A percentile compares a stretch with the other conserved stretches of the same genome.
Conservation (phyloP, 345 rosid species). For the Carallia pectinifolia region DNA sequence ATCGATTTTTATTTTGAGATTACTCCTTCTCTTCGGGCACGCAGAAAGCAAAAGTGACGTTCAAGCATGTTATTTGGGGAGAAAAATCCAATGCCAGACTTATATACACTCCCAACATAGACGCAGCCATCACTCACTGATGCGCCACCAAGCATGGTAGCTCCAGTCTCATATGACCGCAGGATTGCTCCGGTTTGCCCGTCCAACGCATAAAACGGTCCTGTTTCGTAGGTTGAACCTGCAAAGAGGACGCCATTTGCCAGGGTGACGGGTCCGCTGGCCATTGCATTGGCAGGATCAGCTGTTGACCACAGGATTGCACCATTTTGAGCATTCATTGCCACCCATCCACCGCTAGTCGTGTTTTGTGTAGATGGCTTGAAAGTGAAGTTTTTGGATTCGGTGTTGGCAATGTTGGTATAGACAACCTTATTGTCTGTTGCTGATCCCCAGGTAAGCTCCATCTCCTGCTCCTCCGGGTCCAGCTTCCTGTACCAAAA, state of each 20-base stretch:
- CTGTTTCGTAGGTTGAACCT: conserved; percentile 18
- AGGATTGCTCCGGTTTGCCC: conserved; percentile 25
- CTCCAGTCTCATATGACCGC: conserved; percentile 30
- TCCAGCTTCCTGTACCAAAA: too few species aligned
- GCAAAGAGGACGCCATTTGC: conserved; percentile 26
- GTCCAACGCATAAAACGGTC: conserved; percentile 23
- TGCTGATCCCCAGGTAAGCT: too few species aligned
- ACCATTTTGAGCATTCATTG: conserved; percentile 25
- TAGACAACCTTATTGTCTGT: neutral
- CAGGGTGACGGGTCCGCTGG: conserved; percentile 23
- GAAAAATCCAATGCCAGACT: neutral
- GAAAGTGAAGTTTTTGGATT: conserved; percentile 17
- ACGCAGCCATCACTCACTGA: conserved; percentile 31
- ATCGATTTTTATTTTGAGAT: too few species aligned
- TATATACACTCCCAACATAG: conserved; percentile 19
- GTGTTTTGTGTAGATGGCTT: conserved; percentile 17
- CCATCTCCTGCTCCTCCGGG: too few species aligned
- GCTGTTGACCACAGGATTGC: conserved; percentile 15
- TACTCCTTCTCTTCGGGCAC: neutral
- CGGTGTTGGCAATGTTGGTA: conserved; percentile 15
- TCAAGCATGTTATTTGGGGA: neutral
- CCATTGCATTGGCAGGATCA: conserved; percentile 14
- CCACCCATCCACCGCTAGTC: conserved; percentile 33
- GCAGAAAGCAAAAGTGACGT: conserved; percentile 22
- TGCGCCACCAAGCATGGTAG: conserved; percentile 20